These are phyloP conservation scores for Coprinopsis sp. DNA, from an alignment of 768 basidiomycete genomes.

Conservation along the genomic window DNA sequence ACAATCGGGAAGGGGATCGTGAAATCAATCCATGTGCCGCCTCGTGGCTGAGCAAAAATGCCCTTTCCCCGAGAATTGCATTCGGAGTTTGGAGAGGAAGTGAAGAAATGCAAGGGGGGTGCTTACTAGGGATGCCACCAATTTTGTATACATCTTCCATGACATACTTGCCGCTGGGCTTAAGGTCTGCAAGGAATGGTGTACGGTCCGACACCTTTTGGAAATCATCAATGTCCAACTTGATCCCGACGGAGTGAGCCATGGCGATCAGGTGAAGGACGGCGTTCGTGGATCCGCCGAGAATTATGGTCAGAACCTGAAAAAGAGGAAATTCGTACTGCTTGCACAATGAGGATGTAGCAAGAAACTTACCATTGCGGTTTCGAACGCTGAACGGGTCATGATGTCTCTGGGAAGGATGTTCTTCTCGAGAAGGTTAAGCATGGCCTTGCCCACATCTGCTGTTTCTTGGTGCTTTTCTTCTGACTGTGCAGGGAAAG, in stretches of 20 bases:
- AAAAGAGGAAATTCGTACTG: slow-evolving; percentile 5
- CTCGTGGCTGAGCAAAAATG: too few relatives aligned
- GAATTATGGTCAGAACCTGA: slow-evolving; percentile 91
- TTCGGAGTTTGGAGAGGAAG: background rate
- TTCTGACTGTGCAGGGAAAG: slow-evolving; percentile 87
- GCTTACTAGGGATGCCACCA: slow-evolving; percentile 92
- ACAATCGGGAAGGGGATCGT: too few relatives aligned
- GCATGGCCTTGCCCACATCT: slow-evolving; percentile 76
- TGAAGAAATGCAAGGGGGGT: background rate
- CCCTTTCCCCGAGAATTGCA: too few relatives aligned
- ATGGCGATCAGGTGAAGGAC: slow-evolving; percentile 96
- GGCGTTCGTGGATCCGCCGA: slow-evolving; percentile 97
- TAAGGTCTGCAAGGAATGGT: slow-evolving; percentile 94
- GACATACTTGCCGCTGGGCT: slow-evolving; percentile 96
- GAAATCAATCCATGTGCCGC: too few relatives aligned
- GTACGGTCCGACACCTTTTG: slow-evolving; percentile 87
- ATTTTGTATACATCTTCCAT: slow-evolving; percentile 97
- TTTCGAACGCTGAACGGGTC: slow-evolving; percentile 95
- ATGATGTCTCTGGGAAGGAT: slow-evolving; percentile 94
- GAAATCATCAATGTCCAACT: slow-evolving; percentile 87
- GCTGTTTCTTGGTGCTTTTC: slow-evolving; percentile 88
- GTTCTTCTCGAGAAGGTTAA: slow-evolving; percentile 83
- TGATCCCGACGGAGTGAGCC: slow-evolving; percentile 92
- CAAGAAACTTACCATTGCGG: slow-evolving; percentile 75
- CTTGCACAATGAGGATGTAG: background rate